Evolutionary conservation across 345 rosid genomes (phyloP).

Genomic region (Raphanus raphanistrum): DNA sequence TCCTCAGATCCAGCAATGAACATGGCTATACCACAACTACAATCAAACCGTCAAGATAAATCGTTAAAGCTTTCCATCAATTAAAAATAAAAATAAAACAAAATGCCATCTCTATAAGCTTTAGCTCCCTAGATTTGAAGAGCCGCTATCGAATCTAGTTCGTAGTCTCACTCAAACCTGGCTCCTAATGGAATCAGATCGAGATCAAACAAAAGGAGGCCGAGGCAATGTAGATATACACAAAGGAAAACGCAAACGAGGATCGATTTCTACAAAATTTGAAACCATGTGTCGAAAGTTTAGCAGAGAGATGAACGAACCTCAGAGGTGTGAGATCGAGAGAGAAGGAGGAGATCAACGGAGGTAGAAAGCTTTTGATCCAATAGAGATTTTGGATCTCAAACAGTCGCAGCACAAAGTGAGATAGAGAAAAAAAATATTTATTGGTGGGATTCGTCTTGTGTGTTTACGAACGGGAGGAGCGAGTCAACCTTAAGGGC

Average conservation of each 20-base stretch:
- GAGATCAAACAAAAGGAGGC: constrained; percentile 11
- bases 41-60: neutral
- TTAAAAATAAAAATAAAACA: neutral
- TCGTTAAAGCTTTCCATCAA: neutral
- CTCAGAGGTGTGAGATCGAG: constrained; percentile 34
- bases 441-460: constrained; percentile 18
- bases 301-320: constrained; percentile 36
- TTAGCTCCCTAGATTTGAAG: constrained; percentile 23
- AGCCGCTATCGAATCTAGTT: neutral
- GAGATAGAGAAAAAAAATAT: neutral
- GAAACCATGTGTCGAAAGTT: neutral
- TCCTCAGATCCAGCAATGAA: too few relatives aligned
- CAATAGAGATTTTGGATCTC: constrained; percentile 35
- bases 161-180: constrained; percentile 8
- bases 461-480: neutral
- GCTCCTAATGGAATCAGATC: constrained; percentile 18
- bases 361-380: constrained; percentile 17
- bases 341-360: constrained; percentile 26
- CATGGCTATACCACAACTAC: neutral
- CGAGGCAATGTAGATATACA: constrained; percentile 14
- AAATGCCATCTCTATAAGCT: constrained; percentile 1
- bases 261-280: constrained; percentile 20
- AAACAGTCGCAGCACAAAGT: constrained; percentile 12
- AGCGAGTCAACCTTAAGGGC: constrained; percentile 12
- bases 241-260: neutral